phyloP scores from a whole-genome alignment of 371 early-diverging fungal genomes.

The Saksenaea oblongispora region DNA sequence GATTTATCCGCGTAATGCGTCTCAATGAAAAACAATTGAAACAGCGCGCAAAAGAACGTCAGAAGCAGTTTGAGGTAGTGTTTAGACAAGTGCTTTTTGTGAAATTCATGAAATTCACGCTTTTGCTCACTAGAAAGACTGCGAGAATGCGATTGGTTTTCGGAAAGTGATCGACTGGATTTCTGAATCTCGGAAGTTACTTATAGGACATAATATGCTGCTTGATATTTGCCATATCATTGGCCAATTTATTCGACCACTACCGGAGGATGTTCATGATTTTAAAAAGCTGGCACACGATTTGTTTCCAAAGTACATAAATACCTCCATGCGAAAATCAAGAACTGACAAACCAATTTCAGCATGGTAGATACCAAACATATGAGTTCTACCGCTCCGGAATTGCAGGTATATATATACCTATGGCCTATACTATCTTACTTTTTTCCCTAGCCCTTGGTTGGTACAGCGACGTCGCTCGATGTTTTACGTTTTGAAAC shows the following conservation, averaged over 20 bases:
- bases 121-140: constrained; percentile 39
- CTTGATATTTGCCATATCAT: constrained; percentile 78
- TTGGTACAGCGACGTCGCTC: constrained; percentile 36
- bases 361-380: constrained; percentile 85
- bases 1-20: constrained; percentile 42
- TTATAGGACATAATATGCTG: constrained; percentile 87
- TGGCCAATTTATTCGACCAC: constrained; percentile 66
- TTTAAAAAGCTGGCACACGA: constrained; percentile 58
- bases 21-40: constrained; percentile 43
- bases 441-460: constrained; percentile 18
- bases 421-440: background rate
- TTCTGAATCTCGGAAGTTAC: constrained; percentile 63
- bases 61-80: constrained; percentile 27
- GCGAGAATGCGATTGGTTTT: constrained; percentile 71
- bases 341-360: background rate
- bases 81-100: background rate
- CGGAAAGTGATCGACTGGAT: constrained; percentile 78
- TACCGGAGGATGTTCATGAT: constrained; percentile 66
- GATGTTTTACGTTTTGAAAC: constrained; percentile 47
- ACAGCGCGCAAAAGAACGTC: constrained; percentile 30
- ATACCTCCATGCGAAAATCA: background rate
- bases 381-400: constrained; percentile 59
- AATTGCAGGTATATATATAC: constrained; percentile 46
- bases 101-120: background rate
- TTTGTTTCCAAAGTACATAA: constrained; percentile 58